Base-by-base conservation (phyloP, 1,139 yeast genomes). In the Kodamaea arcana region DNA sequence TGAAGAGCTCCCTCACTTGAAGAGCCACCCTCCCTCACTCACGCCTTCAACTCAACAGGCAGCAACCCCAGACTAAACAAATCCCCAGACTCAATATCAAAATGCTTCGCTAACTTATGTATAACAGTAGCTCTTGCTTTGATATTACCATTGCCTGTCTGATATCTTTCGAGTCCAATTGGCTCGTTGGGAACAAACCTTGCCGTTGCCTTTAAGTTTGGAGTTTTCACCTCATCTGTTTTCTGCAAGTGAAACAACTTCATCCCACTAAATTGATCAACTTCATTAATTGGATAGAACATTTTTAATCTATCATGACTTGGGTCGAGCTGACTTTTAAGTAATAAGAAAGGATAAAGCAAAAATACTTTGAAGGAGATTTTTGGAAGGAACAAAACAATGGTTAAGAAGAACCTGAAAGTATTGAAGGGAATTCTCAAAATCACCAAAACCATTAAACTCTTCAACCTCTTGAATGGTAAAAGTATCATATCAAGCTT, bases 361-460 rank as follows among this genome's bases (percentile, higher is more conserved):
- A 50, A 26, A 28, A 49, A 45, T 6, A 46, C 31, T 27, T 46
- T 46, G 25, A 50, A 31, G 8, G 48, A 33, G 5, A 50, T 39
- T 29, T 41, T 50, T 2, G 62, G 61, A 15, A 56, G 25, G 27
- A 50, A 48, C 14, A 54, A 32, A 15, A 44, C 20, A 7, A 48
- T 25, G 18, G 46, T 48, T 10, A 54, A 24, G 33, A 46, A 46
- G 15, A 47, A 35, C 16, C 48, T 34, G 3, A 45, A 13, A 14
- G 45, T 18, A 33, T 46, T 45, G 24, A 46, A 34, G 1, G 60
- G 62, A 8, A 57, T 34, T 24, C 36, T 39, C 13, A 49, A 24
- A 16, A 35, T 31, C 3, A 54, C 29, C 24, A 48, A 34, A 4
- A 47, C 20, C 3, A 37, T 13, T 22, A 47, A 36, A 23, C 34